These are phyloP conservation scores for Penicillium riverlandense DNA, from an alignment of 495 filamentous ascomycete genomes.

Conservation along the genomic window DNA sequence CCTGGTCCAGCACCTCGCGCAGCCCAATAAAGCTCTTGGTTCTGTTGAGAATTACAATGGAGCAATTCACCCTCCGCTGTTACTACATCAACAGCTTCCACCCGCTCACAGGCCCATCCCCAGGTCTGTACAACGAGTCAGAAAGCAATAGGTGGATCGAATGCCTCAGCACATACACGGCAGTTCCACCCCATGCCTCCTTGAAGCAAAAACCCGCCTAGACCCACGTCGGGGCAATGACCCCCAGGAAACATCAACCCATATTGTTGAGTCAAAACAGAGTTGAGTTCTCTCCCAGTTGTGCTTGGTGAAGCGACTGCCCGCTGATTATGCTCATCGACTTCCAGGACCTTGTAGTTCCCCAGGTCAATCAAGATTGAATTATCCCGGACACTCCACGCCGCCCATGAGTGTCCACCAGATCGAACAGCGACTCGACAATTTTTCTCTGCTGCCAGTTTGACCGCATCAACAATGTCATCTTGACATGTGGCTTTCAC, in stretches of 20 bases:
- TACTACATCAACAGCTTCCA: conserved; percentile 42
- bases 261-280: conserved; percentile 17
- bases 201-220: conserved; percentile 49
- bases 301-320: conserved; percentile 35
- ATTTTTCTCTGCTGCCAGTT: conserved; percentile 29
- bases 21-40: conserved; percentile 44
- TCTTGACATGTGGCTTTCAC: conserved; percentile 28
- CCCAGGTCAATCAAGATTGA: conserved; percentile 45
- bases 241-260: conserved; percentile 43
- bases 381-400: conserved; percentile 44
- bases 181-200: conserved; percentile 54
- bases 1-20: conserved; percentile 44
- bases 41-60: conserved; percentile 30
- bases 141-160: not conserved
- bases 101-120: conserved; percentile 48
- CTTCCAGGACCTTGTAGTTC: conserved; percentile 21
- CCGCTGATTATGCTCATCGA: conserved; percentile 24
- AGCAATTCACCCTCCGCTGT: conserved; percentile 33
- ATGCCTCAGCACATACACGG: conserved; percentile 15
- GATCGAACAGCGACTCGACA: conserved; percentile 42
- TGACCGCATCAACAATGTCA: conserved; percentile 37
- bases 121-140: conserved; percentile 25
- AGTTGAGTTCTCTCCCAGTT: conserved; percentile 38
- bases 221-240: conserved; percentile 49
- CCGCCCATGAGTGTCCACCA: conserved; percentile 49